Evolutionary conservation across 805 yeast genomes (phyloP).

Genomic region (Kazachstania bromeliacearum): DNA sequence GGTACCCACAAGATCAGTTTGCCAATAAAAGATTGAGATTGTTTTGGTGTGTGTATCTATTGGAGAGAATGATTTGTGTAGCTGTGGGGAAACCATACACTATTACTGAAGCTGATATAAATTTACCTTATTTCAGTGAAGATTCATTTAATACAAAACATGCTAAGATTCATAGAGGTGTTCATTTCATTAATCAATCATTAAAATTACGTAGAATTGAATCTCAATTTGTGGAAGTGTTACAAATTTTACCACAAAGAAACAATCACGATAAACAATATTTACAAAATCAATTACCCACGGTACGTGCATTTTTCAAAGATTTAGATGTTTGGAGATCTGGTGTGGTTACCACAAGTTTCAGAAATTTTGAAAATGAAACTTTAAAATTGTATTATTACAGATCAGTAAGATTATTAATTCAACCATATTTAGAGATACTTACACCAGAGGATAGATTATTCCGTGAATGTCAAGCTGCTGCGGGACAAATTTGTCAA

Average conservation of each 20-base stretch:
- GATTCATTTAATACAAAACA: conserved; percentile 27
- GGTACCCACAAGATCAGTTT: conserved; percentile 18
- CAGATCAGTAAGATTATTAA: conserved; percentile 47
- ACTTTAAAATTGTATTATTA: conserved; percentile 51
- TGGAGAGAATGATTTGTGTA: conserved; percentile 52
- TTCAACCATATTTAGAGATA: conserved; percentile 56
- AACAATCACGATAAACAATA: conserved; percentile 8
- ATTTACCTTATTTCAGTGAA: conserved; percentile 42
- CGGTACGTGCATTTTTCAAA: conserved; percentile 44
- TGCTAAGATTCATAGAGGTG: conserved; percentile 25
- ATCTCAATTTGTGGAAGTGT: conserved; percentile 46
- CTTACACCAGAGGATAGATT: conserved; percentile 51
- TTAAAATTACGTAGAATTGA: conserved; percentile 50
- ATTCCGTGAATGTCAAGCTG: conserved; percentile 59
- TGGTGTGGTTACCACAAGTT: conserved; percentile 34
- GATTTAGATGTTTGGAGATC: conserved; percentile 45
- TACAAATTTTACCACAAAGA: conserved; percentile 32
- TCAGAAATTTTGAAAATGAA: conserved; percentile 45
- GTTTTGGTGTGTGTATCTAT: conserved; percentile 57
- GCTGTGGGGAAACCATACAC: conserved; percentile 52
- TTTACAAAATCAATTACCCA: conserved; percentile 36
- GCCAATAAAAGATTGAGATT: conserved; percentile 39
- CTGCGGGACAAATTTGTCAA: conserved; percentile 62
- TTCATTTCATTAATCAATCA: conserved; percentile 47
- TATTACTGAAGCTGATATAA: conserved; percentile 42